Evolutionary conservation across 805 yeast genomes (phyloP), one percentile per base, ranked within the genome.

Genomic region (Yamadazyma takamatsuzukensis): DNA sequence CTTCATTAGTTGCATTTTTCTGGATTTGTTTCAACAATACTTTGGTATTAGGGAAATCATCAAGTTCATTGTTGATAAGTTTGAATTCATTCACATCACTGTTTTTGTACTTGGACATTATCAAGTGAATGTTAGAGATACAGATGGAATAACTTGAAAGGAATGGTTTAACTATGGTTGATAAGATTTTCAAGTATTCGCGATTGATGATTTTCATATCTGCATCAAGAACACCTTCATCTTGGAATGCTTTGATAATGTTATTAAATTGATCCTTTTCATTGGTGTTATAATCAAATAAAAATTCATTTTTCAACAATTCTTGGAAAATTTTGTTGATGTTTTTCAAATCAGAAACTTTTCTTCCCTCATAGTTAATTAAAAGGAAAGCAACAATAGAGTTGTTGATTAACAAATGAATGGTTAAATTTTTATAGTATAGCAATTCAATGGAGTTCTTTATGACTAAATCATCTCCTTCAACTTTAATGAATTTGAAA

Each of bases 361-460:
- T 14, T 29, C 28, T 36, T 27, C 15, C 39, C 32, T 25, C 34
- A 25, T 32, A 36, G 27, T 15, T 38, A 29, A 15, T 27, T 23
- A 54, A 31, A 14, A 50, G 39, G 27, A 70, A 61, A 17, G 74
- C 59, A 4, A 65, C 66, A 34, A 76, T 61, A 18, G 79, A 65
- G 38, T 71, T 73, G 22, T 70, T 64, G 21, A 76, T 70, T 37
- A 76, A 66, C 49, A 76, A 50, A 50, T 75, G 81, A 25, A 76
- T 72, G 7, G 70, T 57, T 48, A 74, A 71, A 51, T 76, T 76
- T 41, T 80, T 73, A 54, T 76, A 76, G 47, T 73, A 76, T 26
- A 74, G 61, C 25, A 76, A 61, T 52, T 74, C 80, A 54, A 77
- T 70, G 8, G 75, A 56, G 41, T 73, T 76, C 32, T 61, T 64